phyloP scores from a whole-genome alignment of 345 rosid genomes.

The Populus euphratica region DNA sequence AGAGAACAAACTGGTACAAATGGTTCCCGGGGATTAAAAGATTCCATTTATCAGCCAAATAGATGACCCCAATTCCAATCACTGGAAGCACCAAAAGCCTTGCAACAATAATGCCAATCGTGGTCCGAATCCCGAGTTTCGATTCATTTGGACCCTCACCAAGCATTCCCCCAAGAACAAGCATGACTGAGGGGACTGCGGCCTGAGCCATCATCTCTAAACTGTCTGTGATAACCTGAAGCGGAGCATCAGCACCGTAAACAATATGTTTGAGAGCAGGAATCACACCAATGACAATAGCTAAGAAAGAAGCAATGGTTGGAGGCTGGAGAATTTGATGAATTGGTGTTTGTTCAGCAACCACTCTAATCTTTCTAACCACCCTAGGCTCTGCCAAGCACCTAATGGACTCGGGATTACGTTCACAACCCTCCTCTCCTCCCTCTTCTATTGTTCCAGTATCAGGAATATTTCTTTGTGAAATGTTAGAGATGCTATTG shows the following conservation, averaged over 20 bases:
- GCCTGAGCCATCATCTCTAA: constrained; percentile 74
- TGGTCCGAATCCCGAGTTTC: constrained; percentile 68
- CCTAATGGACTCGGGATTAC: constrained; percentile 58
- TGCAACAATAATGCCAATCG: constrained; percentile 63
- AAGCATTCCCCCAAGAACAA: constrained; percentile 88
- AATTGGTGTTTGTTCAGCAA: constrained; percentile 80
- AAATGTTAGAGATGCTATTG: constrained; percentile 46
- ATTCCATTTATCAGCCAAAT: constrained; percentile 48
- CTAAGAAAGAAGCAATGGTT: constrained; percentile 76
- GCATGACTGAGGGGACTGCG: constrained; percentile 96
- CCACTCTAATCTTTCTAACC: constrained; percentile 74
- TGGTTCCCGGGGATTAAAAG: constrained; percentile 51
- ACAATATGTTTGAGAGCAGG: constrained; percentile 63
- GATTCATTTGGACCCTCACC: constrained; percentile 92
- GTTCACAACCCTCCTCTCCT: constrained; percentile 24
- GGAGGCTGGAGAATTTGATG: constrained; percentile 94
- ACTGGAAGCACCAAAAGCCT: constrained; percentile 84
- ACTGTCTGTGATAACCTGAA: constrained; percentile 82
- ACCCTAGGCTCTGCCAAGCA: constrained; percentile 87
- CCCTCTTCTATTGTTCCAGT: constrained; percentile 30
- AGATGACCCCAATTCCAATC: constrained; percentile 67
- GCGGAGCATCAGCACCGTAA: constrained; percentile 76
- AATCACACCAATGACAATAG: constrained; percentile 64
- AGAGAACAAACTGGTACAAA: constrained; percentile 72
- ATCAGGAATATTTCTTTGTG: constrained; percentile 51